These are phyloP conservation scores for Scalesia atractyloides DNA, from an alignment of 129 eudicot species.

Conservation along the genomic window DNA sequence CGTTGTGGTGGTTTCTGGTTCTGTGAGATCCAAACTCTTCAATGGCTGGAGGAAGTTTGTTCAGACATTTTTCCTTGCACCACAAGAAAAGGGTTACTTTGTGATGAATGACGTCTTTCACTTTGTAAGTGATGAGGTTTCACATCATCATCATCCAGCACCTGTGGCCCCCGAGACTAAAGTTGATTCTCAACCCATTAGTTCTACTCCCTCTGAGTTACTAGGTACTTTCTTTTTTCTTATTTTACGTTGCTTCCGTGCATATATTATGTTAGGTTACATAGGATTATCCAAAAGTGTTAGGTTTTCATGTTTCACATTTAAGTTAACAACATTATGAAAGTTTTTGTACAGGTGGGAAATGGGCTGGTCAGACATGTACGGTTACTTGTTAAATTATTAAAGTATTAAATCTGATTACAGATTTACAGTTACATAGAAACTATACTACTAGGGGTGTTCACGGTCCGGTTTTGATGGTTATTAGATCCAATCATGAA, in stretches of 20 bases:
- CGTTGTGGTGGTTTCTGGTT: slow-evolving; percentile 88
- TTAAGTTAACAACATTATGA: neutral
- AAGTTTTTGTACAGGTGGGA: neutral
- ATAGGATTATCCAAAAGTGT: neutral
- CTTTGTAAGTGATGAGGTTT: slow-evolving; percentile 56
- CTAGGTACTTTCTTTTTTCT: slow-evolving; percentile 51
- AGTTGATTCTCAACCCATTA: slow-evolving; percentile 55
- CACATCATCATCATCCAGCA: slow-evolving; percentile 56
- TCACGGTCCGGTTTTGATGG: too few relatives aligned
- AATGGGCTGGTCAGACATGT: neutral
- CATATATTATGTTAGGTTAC: neutral
- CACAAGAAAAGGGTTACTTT: slow-evolving; percentile 91
- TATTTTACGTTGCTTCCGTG: neutral
- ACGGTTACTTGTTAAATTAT: neutral
- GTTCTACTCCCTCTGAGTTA: slow-evolving; percentile 55
- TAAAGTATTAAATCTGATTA: neutral
- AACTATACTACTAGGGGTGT: neutral
- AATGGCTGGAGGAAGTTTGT: slow-evolving; percentile 77
- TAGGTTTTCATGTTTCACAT: neutral
- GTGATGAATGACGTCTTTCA: slow-evolving; percentile 91
- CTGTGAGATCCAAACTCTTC: slow-evolving; percentile 61
- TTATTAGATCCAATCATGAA: too few relatives aligned
- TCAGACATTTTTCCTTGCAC: slow-evolving; percentile 94
- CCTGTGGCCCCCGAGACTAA: slow-evolving; percentile 40
- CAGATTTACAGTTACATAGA: neutral